phyloP scores from a whole-genome alignment of 1,139 yeast genomes.

The Saccharomyces hybrid region DNA sequence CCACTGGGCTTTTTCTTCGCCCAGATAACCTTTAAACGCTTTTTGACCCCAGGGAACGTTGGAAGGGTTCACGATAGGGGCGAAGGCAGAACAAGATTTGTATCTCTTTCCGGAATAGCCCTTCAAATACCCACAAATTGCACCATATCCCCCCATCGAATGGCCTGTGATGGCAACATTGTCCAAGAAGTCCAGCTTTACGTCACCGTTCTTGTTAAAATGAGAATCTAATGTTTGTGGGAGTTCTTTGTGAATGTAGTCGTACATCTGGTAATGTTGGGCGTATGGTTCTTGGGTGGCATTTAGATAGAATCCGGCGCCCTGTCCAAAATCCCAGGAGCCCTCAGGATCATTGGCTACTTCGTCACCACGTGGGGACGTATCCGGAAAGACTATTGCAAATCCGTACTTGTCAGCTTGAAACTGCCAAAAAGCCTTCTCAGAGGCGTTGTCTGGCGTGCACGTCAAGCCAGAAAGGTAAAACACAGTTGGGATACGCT shows the following conservation, averaged over 20 bases:
- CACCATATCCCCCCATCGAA: constrained; percentile 98
- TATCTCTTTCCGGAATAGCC: constrained; percentile 49
- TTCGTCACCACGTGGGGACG: constrained; percentile 46
- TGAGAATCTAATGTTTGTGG: constrained; percentile 39
- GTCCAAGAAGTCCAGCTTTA: constrained; percentile 32
- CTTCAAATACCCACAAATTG: constrained; percentile 65
- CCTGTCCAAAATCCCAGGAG: constrained; percentile 89
- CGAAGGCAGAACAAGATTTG: constrained; percentile 81
- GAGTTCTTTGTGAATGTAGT: constrained; percentile 71
- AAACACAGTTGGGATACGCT: constrained; percentile 59
- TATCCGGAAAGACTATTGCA: no score
- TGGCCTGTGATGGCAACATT: constrained; percentile 81
- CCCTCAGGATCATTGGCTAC: constrained; percentile 83
- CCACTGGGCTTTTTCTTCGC: constrained; percentile 49
- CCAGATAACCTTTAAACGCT: constrained; percentile 73
- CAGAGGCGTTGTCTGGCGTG: constrained; percentile 87
- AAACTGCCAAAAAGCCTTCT: constrained; percentile 82
- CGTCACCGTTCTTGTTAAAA: constrained; percentile 39
- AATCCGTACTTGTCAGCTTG: constrained; percentile 77
- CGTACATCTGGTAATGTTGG: constrained; percentile 74
- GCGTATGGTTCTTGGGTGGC: constrained; percentile 70
- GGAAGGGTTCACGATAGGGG: constrained; percentile 81
- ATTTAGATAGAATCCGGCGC: constrained; percentile 91
- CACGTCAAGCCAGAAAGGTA: constrained; percentile 90
- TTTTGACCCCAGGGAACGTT: constrained; percentile 81